A percentile compares a stretch with the other conserved stretches of the same genome.
phyloP scores from a whole-genome alignment of 2,329 filamentous ascomycete genomes.

The Stachybotrys chlorohalonatus region DNA sequence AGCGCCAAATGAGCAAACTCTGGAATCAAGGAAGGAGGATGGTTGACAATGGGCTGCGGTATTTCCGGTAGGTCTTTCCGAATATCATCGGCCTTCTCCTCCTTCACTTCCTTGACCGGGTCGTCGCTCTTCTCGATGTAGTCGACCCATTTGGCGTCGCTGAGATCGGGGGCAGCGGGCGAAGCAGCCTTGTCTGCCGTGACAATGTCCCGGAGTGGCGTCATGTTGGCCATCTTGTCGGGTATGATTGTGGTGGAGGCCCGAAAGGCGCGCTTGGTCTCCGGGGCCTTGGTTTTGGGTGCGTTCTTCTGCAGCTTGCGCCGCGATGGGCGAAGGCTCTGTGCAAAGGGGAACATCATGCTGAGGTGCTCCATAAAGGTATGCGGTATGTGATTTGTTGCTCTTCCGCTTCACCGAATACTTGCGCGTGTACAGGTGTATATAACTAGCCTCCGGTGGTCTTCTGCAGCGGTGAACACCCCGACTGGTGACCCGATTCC shows the following conservation, averaged over 20 bases:
- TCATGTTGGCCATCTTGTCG: constrained; percentile 1
- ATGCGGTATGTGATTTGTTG: background rate
- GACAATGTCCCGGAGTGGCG: constrained; percentile 8
- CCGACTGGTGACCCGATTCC: too few species aligned
- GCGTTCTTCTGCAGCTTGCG: constrained; percentile 1
- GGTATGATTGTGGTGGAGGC: background rate
- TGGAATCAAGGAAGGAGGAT: constrained; percentile 7
- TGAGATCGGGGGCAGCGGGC: constrained; percentile 12
- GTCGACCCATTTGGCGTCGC: constrained; percentile 18
- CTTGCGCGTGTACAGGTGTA: too few species aligned
- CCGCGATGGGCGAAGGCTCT: background rate
- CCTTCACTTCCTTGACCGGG: constrained; percentile 5
- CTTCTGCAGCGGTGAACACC: too few species aligned
- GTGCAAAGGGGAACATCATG: background rate
- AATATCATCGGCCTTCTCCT: background rate
- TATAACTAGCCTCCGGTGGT: too few species aligned
- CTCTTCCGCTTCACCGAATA: background rate
- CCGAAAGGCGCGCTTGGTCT: background rate
- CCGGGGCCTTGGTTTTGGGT: background rate
- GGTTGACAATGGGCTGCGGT: background rate
- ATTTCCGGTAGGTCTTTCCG: background rate
- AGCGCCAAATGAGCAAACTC: constrained; percentile 15
- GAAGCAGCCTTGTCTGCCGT: constrained; percentile 3
- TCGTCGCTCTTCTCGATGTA: constrained; percentile 9
- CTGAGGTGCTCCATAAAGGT: background rate